Evolutionary conservation across 1,139 yeast species (phyloP), one percentile per base, ranked within the genome.

Genomic region (Candida gigantensis): DNA sequence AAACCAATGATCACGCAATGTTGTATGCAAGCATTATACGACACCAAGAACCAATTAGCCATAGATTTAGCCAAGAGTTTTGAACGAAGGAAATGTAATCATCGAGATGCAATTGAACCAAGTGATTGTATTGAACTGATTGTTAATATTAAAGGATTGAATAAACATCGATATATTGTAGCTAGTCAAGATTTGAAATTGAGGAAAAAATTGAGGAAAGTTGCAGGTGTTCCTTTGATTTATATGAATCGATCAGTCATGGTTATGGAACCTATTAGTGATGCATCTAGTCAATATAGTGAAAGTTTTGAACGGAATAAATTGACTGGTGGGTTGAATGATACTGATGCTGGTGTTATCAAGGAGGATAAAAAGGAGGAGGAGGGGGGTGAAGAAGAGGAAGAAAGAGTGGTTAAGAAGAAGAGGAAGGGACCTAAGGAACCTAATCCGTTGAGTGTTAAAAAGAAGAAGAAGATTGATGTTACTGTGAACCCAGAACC

Each of bases 1-100:
- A 92, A 92, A 55, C 88, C 89, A n/a, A 79, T 92, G 95, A 85
- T 94, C 36, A 88, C 98, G 1, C 98, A 92, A 61, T 94, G 98
- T 55, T 86, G 96, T 51, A 87, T 94, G 73, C 88, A 88, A 56
- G 84, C 86, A 17, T 66, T 92, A 24, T 94, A 92, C 57, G 72
- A 74, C 34, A 71, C 84, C 8, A 76, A 79, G 18, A 77, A 87
- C 51, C 88, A 85, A 51, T 65, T 62, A 3, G 95, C 95, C 2
- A 87, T 92, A 37, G 84, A 75, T 23, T 53, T 83, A 25, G 97
- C 95, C 7, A 92, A 89, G 58, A 57, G 68, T 14, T 86, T 84
- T 49, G 98, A 92, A 61, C 81, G 97, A 64, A 65, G 82, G 48
- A 58, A 74, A 41, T 78, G 84, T 52, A 73, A 73, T 46, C 84